These are phyloP conservation scores for Metarhizium rileyi DNA, from an alignment of 2,329 filamentous ascomycete species.

Conservation along the genomic window DNA sequence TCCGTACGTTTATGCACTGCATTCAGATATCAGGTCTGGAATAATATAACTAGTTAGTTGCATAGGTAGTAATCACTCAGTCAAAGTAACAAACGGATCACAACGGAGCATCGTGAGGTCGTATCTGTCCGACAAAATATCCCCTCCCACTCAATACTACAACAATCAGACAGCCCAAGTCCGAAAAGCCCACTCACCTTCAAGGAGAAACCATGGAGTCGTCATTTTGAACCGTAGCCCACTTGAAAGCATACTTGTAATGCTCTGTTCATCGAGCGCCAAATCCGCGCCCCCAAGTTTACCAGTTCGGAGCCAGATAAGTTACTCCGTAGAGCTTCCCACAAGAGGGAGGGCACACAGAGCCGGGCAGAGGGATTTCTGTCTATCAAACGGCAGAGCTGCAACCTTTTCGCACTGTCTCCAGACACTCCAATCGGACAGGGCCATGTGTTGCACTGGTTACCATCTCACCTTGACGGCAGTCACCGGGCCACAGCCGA, in stretches of 20 bases:
- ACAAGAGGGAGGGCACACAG: background rate
- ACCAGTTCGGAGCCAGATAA: background rate
- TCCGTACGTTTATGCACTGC: too few relatives aligned
- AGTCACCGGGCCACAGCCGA: background rate
- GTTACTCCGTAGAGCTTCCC: too few relatives aligned
- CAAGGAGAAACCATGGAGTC: too few relatives aligned
- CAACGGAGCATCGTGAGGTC: background rate
- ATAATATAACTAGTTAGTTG: too few relatives aligned
- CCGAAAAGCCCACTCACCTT: background rate
- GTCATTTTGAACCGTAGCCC: too few relatives aligned
- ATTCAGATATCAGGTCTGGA: too few relatives aligned
- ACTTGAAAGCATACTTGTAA: background rate
- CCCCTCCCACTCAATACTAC: background rate
- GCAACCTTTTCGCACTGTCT: background rate
- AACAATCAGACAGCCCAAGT: background rate
- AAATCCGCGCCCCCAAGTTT: background rate
- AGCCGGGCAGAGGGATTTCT: too few relatives aligned
- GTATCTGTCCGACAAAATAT: background rate
- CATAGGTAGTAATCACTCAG: too few relatives aligned
- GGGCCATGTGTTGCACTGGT: background rate
- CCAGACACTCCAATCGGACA: background rate
- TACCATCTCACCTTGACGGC: background rate
- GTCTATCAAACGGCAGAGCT: background rate
- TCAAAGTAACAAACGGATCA: background rate
- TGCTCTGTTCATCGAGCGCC: background rate